Conservation (phyloP, 2,329 filamentous ascomycete genomes). For the Gyromitra esculenta region DNA sequence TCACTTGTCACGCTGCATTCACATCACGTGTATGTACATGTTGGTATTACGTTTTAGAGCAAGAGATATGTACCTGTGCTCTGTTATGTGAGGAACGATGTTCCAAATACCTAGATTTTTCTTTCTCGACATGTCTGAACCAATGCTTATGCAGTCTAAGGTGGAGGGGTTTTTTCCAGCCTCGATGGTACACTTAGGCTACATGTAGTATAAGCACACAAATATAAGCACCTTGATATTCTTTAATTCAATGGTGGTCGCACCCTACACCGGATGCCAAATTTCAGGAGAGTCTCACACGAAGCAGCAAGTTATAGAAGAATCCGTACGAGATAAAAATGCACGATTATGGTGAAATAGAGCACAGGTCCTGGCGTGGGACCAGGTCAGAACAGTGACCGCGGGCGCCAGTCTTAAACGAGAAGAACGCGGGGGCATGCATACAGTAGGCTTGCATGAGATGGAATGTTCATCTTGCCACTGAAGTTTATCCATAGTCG, state of each 20-base stretch:
- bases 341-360: neutral
- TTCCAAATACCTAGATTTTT: neutral
- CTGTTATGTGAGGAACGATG: neutral
- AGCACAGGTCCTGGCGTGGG: neutral
- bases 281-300: too few species aligned
- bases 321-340: too few species aligned
- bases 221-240: too few species aligned
- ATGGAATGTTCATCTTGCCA: neutral
- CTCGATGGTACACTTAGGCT: neutral
- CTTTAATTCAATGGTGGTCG: too few species aligned
- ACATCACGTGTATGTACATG: slow-evolving; percentile 28
- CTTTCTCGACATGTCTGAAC: neutral
- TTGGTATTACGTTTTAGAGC: slow-evolving; percentile 2
- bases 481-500: neutral
- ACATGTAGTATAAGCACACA: too few species aligned
- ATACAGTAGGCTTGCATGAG: neutral
- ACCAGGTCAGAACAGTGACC: neutral
- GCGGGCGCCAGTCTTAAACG: neutral
- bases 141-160: neutral
- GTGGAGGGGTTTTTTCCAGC: neutral
- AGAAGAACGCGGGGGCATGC: neutral
- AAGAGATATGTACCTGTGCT: slow-evolving; percentile 7
- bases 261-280: too few species aligned
- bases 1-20: slow-evolving; percentile 36
- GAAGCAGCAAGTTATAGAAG: too few species aligned